Percentiles rank a stretch among this genome's conserved stretches.
phyloP scores from a whole-genome alignment of 257 asterid genomes.

The Mentha longifolia region DNA sequence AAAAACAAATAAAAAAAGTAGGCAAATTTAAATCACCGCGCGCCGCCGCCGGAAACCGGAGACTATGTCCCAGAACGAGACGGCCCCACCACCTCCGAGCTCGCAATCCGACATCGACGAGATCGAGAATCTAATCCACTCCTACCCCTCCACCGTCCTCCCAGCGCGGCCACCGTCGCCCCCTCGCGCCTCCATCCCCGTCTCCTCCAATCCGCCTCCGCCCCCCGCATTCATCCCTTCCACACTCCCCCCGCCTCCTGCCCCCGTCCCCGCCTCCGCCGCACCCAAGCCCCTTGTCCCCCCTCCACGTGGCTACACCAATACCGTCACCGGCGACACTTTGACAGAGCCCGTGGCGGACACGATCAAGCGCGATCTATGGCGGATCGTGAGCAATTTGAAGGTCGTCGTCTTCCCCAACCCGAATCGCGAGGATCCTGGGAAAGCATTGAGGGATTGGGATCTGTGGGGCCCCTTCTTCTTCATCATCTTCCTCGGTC shows the following conservation, averaged over 20 bases:
- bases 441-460: conserved; percentile 84
- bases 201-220: conserved; percentile 47
- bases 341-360: conserved; percentile 89
- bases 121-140: conserved; percentile 75
- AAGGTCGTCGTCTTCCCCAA: conserved; percentile 85
- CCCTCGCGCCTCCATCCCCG: conserved; percentile 70
- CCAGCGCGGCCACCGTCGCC: conserved; percentile 72
- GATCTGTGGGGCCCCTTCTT: conserved; percentile 91
- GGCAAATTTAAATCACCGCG: neutral
- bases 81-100: conserved; percentile 57
- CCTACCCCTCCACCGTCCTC: conserved; percentile 62
- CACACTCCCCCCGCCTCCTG: conserved; percentile 20
- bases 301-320: conserved; percentile 37
- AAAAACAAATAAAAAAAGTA: neutral
- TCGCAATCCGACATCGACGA: conserved; percentile 94
- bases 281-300: conserved; percentile 31
- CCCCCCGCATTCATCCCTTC: conserved; percentile 52
- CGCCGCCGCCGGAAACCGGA: neutral
- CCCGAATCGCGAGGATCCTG: conserved; percentile 83
- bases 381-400: conserved; percentile 74
- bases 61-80: conserved; percentile 55
- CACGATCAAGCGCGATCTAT: conserved; percentile 76
- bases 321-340: conserved; percentile 55
- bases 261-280: too few species aligned
- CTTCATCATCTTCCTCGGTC: conserved; percentile 87